Base-by-base conservation (phyloP, 2,329 filamentous ascomycete genomes). In the Rhynchosporium secalis region DNA sequence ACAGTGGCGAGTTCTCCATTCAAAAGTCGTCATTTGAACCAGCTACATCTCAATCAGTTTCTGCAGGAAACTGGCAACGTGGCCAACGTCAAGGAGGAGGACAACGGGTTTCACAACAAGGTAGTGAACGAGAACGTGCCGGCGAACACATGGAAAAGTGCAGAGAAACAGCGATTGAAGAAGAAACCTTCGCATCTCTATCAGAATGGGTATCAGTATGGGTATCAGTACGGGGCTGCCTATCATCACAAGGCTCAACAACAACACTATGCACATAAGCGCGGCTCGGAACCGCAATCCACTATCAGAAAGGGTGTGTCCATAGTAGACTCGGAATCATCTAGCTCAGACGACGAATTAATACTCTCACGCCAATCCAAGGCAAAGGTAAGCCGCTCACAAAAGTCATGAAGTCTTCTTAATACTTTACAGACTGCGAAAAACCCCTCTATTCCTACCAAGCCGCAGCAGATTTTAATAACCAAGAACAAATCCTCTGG, bases 21-120 rank as follows among this genome's bases (percentile, higher is more conserved):
- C 66, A 69, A 69, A 75, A 78, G 77, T 78, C 75, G 75, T 73
- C 75, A 75, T 81, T 81, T 81, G 79, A 79, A 82, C 59, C 72
- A 67, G 62, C 64, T 77, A 61, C 76, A 79, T 74, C 67, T 78
- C 72, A 75, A 78, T 70, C 75, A 75, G 62, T 66, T 70, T 55
- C 49, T 64, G 40, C 66, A 62, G 56, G 57, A 65, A 61, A 68
- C 67, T 62, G 62, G 62, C 60, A 56, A 63, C 66, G 62, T 58
- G 46, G 63, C 46, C 65, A 65, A 66, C 52, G 38, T 58, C 59
- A 66, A 62, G 58, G 61, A 66, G 58, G 62, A 64, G 65, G 56
- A 66, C 61, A 65, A 49, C 60, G 69, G 58, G 65, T 68, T 67
- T 68, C 71, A 71, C 54, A 64, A 65, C 63, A 62, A 65, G 65